A percentile compares a stretch with the other conserved stretches of the same genome.
phyloP scores from a whole-genome alignment of 306 rosid species.

The Arachis hypogaea region DNA sequence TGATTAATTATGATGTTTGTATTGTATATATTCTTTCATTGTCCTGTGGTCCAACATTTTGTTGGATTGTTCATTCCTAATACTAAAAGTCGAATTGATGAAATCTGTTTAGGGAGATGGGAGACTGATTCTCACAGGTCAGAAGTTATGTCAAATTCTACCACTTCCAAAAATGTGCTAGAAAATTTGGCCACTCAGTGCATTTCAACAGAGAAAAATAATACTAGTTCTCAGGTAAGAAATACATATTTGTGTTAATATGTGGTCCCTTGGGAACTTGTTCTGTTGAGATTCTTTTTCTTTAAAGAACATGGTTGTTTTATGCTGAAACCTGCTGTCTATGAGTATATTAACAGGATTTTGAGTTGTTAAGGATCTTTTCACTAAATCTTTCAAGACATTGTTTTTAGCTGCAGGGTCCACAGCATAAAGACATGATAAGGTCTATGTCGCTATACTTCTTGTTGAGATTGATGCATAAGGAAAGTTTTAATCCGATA shows the following conservation, averaged over 20 bases:
- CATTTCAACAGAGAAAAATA: slow-evolving; percentile 33
- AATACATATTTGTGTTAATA: slow-evolving; percentile 1
- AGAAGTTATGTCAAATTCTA: slow-evolving; percentile 46
- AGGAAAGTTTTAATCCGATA: slow-evolving; percentile 44
- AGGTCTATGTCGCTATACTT: slow-evolving; percentile 54
- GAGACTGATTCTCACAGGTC: slow-evolving; percentile 51
- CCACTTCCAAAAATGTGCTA: slow-evolving; percentile 39
- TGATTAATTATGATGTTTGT: slow-evolving; percentile 18
- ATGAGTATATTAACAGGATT: slow-evolving; percentile 26
- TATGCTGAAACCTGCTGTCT: slow-evolving; percentile 24
- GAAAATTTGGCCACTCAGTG: slow-evolving; percentile 44
- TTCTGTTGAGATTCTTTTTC: slow-evolving; percentile 23
- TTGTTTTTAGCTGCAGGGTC: slow-evolving; percentile 63
- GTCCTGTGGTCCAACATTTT: not conserved
- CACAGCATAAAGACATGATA: slow-evolving; percentile 45
- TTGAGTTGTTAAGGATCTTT: slow-evolving; percentile 24
- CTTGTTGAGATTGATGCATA: slow-evolving; percentile 50
- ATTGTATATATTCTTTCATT: not conserved
- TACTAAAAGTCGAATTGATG: slow-evolving; percentile 38
- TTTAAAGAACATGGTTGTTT: slow-evolving; percentile 20
- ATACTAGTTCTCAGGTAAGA: slow-evolving; percentile 56
- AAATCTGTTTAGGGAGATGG: slow-evolving; percentile 59
- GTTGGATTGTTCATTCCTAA: slow-evolving; percentile 15
- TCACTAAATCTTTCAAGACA: slow-evolving; percentile 32
- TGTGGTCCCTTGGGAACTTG: slow-evolving; percentile 14